Evolutionary conservation across 106 monocot species (phyloP).

Genomic region (Allium sativum): DNA sequence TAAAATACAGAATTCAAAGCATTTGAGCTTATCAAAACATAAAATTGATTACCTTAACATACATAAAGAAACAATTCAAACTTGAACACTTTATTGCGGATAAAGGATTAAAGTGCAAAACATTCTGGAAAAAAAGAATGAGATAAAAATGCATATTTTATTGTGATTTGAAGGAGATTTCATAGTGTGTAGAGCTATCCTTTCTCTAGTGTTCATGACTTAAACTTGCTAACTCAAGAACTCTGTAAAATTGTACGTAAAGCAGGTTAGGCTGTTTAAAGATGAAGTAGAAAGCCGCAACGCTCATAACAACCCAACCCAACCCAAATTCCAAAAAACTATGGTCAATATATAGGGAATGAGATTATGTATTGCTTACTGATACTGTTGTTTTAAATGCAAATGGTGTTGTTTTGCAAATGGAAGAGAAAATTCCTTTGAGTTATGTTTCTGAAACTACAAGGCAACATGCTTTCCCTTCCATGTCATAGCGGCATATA

Average conservation of each 20-base stretch:
- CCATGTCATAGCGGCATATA: constrained; percentile 65
- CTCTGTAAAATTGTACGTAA: not conserved
- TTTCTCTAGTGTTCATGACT: constrained; percentile 17
- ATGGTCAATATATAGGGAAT: too few species aligned
- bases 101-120: constrained; percentile 1
- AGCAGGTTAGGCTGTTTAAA: too few species aligned
- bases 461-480: constrained; percentile 58
- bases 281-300: too few species aligned
- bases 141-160: constrained; percentile 34
- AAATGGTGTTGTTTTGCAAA: too few species aligned
- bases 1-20: too few species aligned
- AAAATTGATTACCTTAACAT: not conserved
- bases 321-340: too few species aligned
- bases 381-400: too few species aligned
- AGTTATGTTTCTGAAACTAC: constrained; percentile 92
- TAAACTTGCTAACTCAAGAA: not conserved
- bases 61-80: not conserved
- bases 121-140: constrained; percentile 14
- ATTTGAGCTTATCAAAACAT: not conserved
- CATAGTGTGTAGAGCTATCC: constrained; percentile 22
- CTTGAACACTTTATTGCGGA: not conserved
- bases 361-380: too few species aligned
- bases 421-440: constrained; percentile 77
- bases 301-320: too few species aligned
- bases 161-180: constrained; percentile 30